Evolutionary conservation across 2,329 filamentous ascomycete genomes (phyloP).

Genomic region (Aureobasidium namibiae): DNA sequence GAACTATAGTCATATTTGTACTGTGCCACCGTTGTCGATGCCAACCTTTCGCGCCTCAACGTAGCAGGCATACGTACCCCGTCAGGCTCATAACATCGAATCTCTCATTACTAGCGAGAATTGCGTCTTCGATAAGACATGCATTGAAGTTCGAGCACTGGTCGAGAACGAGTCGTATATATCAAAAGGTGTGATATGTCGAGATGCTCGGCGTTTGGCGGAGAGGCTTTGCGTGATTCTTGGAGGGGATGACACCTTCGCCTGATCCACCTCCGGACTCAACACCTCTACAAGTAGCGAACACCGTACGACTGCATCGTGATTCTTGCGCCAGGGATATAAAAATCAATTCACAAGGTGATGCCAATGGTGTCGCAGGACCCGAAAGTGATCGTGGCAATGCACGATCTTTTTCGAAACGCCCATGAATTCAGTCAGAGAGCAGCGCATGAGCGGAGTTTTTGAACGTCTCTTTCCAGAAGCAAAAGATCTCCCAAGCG

Average conservation of each 20-base stretch:
- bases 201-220: background rate
- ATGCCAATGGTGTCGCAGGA: background rate
- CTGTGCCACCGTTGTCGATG: background rate
- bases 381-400: background rate
- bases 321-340: too few species aligned
- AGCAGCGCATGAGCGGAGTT: background rate
- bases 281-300: background rate
- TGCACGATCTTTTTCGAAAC: background rate
- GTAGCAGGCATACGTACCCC: background rate
- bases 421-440: background rate
- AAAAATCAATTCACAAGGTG: too few species aligned
- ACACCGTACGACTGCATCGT: background rate
- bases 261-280: background rate
- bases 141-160: background rate
- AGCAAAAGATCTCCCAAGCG: too few species aligned
- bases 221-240: background rate
- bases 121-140: background rate
- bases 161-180: background rate
- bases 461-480: background rate
- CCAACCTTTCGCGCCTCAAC: background rate
- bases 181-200: slow-evolving; percentile 1
- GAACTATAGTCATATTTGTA: background rate
- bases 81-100: background rate
- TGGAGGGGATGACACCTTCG: background rate
- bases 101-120: background rate